Percentiles rank a stretch among this genome's conserved stretches.
These are phyloP conservation scores for Nannochloris sp. DNA, from an alignment of 139 green algal species.

Conservation along the genomic window DNA sequence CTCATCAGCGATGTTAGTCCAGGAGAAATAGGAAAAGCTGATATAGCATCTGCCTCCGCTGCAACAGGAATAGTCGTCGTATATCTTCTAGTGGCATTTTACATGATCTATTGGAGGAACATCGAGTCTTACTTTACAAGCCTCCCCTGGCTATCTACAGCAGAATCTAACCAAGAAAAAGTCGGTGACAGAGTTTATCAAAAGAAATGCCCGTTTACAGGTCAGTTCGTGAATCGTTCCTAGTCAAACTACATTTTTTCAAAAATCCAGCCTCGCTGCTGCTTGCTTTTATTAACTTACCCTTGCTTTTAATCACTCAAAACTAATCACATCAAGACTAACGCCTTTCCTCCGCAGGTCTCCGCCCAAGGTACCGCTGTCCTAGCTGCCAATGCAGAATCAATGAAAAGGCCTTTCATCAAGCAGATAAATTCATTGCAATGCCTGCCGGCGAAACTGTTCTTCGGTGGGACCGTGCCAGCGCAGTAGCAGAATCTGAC, in stretches of 20 bases:
- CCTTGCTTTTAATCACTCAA: background rate
- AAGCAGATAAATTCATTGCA: slow-evolving; percentile 1
- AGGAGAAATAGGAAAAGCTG: background rate
- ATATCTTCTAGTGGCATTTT: slow-evolving; percentile 5
- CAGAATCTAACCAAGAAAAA: background rate
- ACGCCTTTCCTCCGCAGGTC: slow-evolving; percentile 3
- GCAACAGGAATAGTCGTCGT: background rate
- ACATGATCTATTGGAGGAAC: slow-evolving; percentile 4
- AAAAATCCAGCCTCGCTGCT: no score
- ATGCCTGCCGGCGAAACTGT: slow-evolving; percentile 15
- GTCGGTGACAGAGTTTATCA: background rate
- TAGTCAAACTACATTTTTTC: background rate
- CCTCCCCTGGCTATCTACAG: slow-evolving; percentile 16
- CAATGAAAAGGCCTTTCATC: slow-evolving; percentile 21
- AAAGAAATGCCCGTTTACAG: slow-evolving; percentile 33
- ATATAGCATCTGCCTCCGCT: background rate
- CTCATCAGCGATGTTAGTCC: background rate
- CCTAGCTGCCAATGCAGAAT: slow-evolving; percentile 16
- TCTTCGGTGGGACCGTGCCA: slow-evolving; percentile 28
- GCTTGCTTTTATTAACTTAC: background rate
- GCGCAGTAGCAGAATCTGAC: background rate
- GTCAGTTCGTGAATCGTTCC: background rate
- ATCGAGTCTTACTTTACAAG: slow-evolving; percentile 19
- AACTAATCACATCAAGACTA: background rate
- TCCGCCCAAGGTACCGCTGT: slow-evolving; percentile 17